A percentile compares a stretch with the other conserved stretches of the same genome.
phyloP scores from a whole-genome alignment of 192 early-diverging fungal species.

The Linnemannia hyalina region DNA sequence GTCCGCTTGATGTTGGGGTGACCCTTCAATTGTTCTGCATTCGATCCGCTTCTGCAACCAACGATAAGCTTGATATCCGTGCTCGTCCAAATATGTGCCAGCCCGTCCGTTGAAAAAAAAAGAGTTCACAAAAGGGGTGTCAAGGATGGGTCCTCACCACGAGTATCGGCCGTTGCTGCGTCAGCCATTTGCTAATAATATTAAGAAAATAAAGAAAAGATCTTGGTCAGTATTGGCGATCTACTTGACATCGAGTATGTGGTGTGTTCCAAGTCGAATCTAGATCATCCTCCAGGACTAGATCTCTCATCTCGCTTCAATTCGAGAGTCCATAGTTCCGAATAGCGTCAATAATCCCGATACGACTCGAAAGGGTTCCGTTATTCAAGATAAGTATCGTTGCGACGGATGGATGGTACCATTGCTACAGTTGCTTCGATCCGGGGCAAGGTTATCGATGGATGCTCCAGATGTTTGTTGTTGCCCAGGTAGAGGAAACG shows the following conservation, averaged over 20 bases:
- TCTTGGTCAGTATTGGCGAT: not conserved
- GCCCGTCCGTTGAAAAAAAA: not conserved
- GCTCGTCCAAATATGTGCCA: not conserved
- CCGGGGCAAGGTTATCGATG: slow-evolving; percentile 2
- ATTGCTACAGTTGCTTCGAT: not conserved
- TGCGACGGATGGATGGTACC: slow-evolving; percentile 21
- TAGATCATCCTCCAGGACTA: slow-evolving; percentile 2
- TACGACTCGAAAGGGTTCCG: not conserved
- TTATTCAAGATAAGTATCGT: not conserved
- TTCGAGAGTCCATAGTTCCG: not conserved
- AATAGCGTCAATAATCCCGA: not conserved
- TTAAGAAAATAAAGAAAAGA: not conserved
- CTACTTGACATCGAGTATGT: not conserved
- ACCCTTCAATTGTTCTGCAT: too few relatives aligned
- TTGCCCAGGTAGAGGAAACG: not conserved
- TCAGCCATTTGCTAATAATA: slow-evolving; percentile 44
- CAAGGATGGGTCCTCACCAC: slow-evolving; percentile 25
- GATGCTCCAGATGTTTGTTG: slow-evolving; percentile 2
- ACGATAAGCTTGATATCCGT: not conserved
- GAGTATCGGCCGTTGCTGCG: slow-evolving; percentile 56
- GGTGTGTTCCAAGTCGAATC: not conserved
- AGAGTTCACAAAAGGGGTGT: not conserved
- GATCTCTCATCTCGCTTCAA: not conserved
- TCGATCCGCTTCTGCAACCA: not conserved
- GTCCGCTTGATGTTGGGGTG: too few relatives aligned